Base-by-base conservation (phyloP, 257 asterid species). In the Verbena officinalis region DNA sequence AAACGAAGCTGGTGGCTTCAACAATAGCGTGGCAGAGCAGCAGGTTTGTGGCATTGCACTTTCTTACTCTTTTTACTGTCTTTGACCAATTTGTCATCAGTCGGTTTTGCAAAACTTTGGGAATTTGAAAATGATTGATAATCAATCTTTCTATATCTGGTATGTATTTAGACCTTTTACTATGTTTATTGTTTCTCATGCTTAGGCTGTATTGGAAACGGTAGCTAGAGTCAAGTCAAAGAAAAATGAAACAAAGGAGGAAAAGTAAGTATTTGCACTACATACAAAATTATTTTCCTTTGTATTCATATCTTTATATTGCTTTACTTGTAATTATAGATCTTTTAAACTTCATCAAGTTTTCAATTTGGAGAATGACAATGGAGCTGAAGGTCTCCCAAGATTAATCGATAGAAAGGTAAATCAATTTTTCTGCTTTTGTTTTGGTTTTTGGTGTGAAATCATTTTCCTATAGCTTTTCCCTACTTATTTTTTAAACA, bases 361-460 rank as follows among this genome's bases (percentile, higher is more conserved):
- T 66, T 94, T 94, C 79, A 87, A 90, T 73, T 80, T 92, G 83
- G 97, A 93, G 58, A 94, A 90, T 73, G 99, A 94, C 83, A 84
- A 94, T 62, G 99, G 95, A 59, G 96, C 92, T 44, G 99, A 94
- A 75, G 99, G 90, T 61, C 90, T 95, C 51, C 97, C 99, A n/a
- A 94, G 93, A 27, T 71, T 94, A 72, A 94, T 94, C 10, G 99
- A 94, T 77, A 86, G 97, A 73, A 90, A 88, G 99, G 99, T 94
- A 66, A 66, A n/a, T 51, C 61, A 38, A 20, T 67, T 12, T 17
- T 40, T 50, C 48, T 52, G 39, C 55, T 23, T 53, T 51, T 22
- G 27, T 16, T 36, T 56, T 46, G 50, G 31, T 39, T 64, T 55
- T 52, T 22, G 20, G 15, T 27, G 23, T 64, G 23, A 21, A 19